Percentiles rank a stretch among this genome's conserved stretches.
Conservation (phyloP, 257 asterid species). For the Ophiorrhiza pumila region DNA sequence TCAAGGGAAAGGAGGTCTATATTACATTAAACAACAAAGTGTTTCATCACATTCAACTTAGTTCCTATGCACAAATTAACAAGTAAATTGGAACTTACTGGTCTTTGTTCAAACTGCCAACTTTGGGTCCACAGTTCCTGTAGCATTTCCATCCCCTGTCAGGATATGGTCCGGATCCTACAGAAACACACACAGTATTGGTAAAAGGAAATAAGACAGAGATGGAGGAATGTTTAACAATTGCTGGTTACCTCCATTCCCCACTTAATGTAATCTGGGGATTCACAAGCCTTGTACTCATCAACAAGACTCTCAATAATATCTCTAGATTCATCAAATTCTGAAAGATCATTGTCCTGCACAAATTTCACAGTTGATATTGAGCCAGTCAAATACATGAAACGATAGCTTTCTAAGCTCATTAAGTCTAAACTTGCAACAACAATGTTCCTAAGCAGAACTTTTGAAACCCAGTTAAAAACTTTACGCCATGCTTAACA, state of each 20-base stretch:
- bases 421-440: not conserved
- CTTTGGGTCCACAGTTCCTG: slow-evolving; percentile 72
- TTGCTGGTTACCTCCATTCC: slow-evolving; percentile 82
- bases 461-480: not conserved
- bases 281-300: slow-evolving; percentile 99
- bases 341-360: slow-evolving; percentile 98
- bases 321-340: slow-evolving; percentile 98
- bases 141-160: slow-evolving; percentile 78
- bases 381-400: not conserved
- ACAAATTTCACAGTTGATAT: slow-evolving; percentile 19
- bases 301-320: slow-evolving; percentile 92
- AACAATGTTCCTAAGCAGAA: not conserved
- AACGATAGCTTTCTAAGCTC: not conserved
- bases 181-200: slow-evolving; percentile 7
- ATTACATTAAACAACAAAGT: not conserved
- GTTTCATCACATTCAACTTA: not conserved
- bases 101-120: slow-evolving; percentile 35
- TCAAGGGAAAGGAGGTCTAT: not conserved
- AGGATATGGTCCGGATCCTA: slow-evolving; percentile 81
- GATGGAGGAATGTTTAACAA: not conserved
- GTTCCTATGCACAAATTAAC: not conserved
- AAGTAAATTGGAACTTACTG: slow-evolving; percentile 7
- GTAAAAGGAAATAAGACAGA: not conserved
- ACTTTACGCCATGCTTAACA: not conserved
- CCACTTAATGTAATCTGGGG: slow-evolving; percentile 99